Evolutionary conservation across 1,139 yeast species (phyloP).

Genomic region (Suhomyces bribrorum): DNA sequence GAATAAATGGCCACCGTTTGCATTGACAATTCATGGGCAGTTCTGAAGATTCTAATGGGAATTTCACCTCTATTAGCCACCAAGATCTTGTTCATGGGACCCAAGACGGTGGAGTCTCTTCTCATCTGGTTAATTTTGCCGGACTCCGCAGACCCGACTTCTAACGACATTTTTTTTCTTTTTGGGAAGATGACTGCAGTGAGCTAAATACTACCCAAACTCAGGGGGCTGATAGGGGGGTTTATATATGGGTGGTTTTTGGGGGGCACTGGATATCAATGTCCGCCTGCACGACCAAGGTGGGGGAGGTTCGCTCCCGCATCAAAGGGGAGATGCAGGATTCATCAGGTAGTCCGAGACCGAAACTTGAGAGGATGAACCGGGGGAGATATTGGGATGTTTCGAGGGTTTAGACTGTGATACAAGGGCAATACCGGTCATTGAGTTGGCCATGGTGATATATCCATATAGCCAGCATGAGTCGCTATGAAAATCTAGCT

Average conservation of each 20-base stretch:
- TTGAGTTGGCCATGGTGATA: too few relatives aligned
- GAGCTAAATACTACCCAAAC: background rate
- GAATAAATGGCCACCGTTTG: constrained; percentile 97
- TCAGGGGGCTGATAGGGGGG: background rate
- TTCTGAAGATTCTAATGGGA: constrained; percentile 86
- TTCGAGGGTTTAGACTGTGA: too few relatives aligned
- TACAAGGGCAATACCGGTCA: too few relatives aligned
- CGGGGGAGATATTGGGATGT: too few relatives aligned
- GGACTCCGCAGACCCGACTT: constrained; percentile 21
- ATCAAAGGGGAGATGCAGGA: constrained; percentile 5
- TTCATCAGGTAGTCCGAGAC: constrained; percentile 7
- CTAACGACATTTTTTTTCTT: constrained; percentile 12
- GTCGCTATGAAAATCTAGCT: too few relatives aligned
- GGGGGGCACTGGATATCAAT: background rate
- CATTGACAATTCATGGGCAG: constrained; percentile 98
- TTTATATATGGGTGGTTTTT: background rate
- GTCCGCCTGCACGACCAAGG: background rate
- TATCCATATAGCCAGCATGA: too few relatives aligned
- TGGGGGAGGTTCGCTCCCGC: background rate
- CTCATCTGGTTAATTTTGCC: constrained; percentile 53
- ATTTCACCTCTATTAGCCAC: constrained; percentile 98
- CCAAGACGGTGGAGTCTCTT: constrained; percentile 61
- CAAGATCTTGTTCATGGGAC: constrained; percentile 70
- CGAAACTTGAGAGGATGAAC: background rate
- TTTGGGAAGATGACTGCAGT: constrained; percentile 7